A percentile compares a stretch with the other conserved stretches of the same genome.
phyloP scores from a whole-genome alignment of 306 rosid genomes.

The Trichosanthes cucumerina region DNA sequence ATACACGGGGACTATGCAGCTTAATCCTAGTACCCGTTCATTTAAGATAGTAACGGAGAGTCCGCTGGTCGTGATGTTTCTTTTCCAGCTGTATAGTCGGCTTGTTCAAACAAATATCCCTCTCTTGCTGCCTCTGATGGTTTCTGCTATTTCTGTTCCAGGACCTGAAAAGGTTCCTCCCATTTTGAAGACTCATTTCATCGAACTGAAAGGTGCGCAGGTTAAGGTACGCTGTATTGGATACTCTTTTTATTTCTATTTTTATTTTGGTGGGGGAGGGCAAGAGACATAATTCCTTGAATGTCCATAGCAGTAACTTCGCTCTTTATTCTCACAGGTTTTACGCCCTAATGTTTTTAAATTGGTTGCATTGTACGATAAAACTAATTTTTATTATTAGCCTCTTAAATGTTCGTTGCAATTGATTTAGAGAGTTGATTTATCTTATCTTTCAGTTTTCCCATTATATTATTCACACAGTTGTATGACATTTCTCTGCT shows the following conservation, averaged over 20 bases:
- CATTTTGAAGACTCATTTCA: constrained; percentile 63
- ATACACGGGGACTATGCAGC: constrained; percentile 52
- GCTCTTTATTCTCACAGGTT: not conserved
- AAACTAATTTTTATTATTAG: not conserved
- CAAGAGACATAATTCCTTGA: not conserved
- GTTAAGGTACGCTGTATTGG: constrained; percentile 50
- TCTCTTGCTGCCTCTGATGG: constrained; percentile 89
- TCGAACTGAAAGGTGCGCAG: constrained; percentile 95
- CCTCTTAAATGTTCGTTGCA: not conserved
- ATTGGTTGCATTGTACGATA: not conserved
- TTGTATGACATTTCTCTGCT: not conserved
- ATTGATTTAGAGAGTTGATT: not conserved
- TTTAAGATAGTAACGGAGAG: constrained; percentile 95
- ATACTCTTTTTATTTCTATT: not conserved
- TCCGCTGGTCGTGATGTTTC: constrained; percentile 94
- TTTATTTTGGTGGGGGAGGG: not conserved
- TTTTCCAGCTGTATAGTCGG: constrained; percentile 86
- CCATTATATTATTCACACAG: not conserved
- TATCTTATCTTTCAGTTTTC: not conserved
- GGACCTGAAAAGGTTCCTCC: constrained; percentile 93
- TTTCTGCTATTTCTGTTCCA: constrained; percentile 90
- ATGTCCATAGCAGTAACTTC: not conserved
- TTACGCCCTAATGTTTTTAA: not conserved
- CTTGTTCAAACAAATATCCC: constrained; percentile 95
- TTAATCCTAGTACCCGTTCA: constrained; percentile 88